A percentile compares a stretch with the other conserved stretches of the same genome.
Evolutionary conservation across 305 asterid genomes (phyloP).

Genomic region (Fraxinus sp.): DNA sequence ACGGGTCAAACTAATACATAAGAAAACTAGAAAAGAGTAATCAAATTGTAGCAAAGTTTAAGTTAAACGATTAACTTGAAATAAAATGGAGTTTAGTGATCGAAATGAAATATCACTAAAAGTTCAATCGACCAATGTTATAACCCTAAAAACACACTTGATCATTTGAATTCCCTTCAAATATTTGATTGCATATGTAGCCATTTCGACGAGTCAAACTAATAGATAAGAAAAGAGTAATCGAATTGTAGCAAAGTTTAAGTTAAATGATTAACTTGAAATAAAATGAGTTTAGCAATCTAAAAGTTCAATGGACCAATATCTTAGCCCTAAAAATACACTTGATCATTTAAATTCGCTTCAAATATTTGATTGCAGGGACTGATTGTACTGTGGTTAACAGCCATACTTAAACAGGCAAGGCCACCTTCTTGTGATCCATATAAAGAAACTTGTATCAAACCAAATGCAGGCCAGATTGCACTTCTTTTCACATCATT

Average conservation of each 20-base stretch:
- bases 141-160: not conserved
- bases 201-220: no score
- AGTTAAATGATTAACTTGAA: no score
- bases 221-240: no score
- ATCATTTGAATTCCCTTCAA: not conserved
- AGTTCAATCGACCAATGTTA: not conserved
- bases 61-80: not conserved
- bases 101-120: not conserved
- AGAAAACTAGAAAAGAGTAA: no score
- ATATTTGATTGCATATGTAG: no score
- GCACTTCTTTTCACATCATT: constrained; percentile 51
- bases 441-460: constrained; percentile 30
- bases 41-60: not conserved
- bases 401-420: constrained; percentile 44
- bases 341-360: not conserved
- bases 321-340: not conserved
- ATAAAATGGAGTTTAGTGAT: not conserved
- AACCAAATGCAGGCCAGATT: constrained; percentile 44
- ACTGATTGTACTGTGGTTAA: constrained; percentile 44
- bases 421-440: constrained; percentile 43
- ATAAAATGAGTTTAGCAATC: no score
- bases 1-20: not conserved
- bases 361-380: constrained; percentile 40
- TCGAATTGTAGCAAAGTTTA: no score
- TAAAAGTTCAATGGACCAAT: no score